phyloP scores from a whole-genome alignment of 352 stramenopile genomes.

The Peronosclerospora sorghi region DNA sequence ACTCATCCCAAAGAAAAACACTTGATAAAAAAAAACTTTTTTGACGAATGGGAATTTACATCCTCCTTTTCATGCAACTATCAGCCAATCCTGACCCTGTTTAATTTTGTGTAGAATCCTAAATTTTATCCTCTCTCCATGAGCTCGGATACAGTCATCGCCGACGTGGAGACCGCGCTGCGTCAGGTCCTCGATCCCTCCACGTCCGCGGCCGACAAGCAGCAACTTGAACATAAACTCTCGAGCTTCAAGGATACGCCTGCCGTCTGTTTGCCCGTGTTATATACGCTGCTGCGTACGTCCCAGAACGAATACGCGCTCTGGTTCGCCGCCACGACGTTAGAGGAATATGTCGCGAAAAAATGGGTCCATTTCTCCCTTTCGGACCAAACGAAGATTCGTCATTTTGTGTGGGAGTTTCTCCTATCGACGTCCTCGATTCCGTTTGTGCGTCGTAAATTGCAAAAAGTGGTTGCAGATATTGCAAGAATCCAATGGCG shows the following conservation, averaged over 20 bases:
- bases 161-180: conserved; percentile 51
- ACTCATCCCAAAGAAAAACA: background rate
- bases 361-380: conserved; percentile 36
- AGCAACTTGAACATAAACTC: conserved; percentile 49
- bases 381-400: conserved; percentile 33
- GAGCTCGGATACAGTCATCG: conserved; percentile 30
- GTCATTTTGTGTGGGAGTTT: conserved; percentile 61
- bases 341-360: conserved; percentile 67
- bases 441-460: conserved; percentile 48
- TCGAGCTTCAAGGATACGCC: conserved; percentile 45
- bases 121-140: background rate
- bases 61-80: background rate
- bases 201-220: conserved; percentile 35
- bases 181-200: conserved; percentile 41
- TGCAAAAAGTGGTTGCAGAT: conserved; percentile 63
- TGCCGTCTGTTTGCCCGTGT: conserved; percentile 42
- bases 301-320: conserved; percentile 66
- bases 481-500: conserved; percentile 54
- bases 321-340: conserved; percentile 59
- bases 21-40: background rate
- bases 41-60: no score
- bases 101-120: background rate
- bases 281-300: conserved; percentile 46
- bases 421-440: conserved; percentile 16
- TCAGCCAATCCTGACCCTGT: background rate